These are phyloP conservation scores for Tricholoma furcatifolium DNA, from an alignment of 768 basidiomycete genomes.

Conservation along the genomic window DNA sequence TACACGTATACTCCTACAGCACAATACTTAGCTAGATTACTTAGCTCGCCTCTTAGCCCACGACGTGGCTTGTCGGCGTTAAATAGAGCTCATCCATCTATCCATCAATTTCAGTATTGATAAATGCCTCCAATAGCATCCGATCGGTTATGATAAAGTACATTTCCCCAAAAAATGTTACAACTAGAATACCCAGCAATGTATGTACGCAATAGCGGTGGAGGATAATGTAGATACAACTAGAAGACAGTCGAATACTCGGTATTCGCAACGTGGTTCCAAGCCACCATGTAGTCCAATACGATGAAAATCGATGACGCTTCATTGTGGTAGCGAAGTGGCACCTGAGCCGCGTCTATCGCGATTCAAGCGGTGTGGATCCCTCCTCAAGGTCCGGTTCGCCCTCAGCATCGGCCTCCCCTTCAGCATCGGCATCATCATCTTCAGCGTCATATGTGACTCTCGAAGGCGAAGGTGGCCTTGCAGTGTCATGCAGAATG, in stretches of 20 bases:
- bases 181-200: neutral
- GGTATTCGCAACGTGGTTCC: neutral
- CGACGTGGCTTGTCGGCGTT: no score
- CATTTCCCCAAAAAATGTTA: neutral
- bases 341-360: neutral
- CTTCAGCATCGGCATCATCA: slow-evolving; percentile 29
- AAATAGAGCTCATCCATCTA: no score
- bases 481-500: neutral
- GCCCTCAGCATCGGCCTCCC: slow-evolving; percentile 26
- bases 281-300: no score
- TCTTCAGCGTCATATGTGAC: slow-evolving; percentile 2
- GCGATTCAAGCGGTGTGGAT: slow-evolving; percentile 1
- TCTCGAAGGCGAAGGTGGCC: neutral
- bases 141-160: neutral
- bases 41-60: no score
- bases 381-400: slow-evolving; percentile 20
- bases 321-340: neutral
- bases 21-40: no score
- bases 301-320: no score
- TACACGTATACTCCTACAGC: no score
- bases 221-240: neutral
- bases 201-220: neutral
- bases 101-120: no score
- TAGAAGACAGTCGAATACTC: neutral
- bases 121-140: neutral